Evolutionary conservation across 208 protist genomes (phyloP), one percentile per base, ranked within the genome.

Genomic region (Leishmania guyanensis): DNA sequence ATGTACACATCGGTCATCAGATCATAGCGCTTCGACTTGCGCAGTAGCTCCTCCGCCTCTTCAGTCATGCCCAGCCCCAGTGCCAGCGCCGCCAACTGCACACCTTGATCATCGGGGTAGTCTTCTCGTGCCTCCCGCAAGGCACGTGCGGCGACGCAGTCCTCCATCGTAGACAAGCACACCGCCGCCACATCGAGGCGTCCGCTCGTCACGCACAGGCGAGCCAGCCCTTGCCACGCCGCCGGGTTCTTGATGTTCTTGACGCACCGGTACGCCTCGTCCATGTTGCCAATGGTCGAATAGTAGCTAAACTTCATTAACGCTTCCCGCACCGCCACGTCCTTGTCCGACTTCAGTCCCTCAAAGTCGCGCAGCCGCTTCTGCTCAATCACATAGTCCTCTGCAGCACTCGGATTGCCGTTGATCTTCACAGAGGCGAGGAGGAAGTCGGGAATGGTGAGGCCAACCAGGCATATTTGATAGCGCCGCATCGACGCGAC

Each of bases 231-330:
- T 76, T 98, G 90, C 98, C 98, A 99, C 36, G 99, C 95, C 5
- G 87, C 89, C 14, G 87, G 82, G 82, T 93, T 95, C 82, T 99
- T 97, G 85, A 99, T 98, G 50, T 88, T 94, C 87, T 99, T 98
- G 60, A 99, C 97, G 58, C 96, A 97, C 53, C 94, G 92, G 81
- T 99, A 99, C n/a, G 97, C 98, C 89, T 99, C 98, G 86, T 99
- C 98, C 98, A 99, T 99, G 87, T 99, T 98, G 60, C 97, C 98
- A 50, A 98, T 97, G 20, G 98, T 98, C 29, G 98, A 93, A 84
- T 99, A 97, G 89, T 98, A 99, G 81, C 94, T 97, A 84, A 99
- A 99, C 84, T 98, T 94, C 88, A 99, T 93, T 50, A 99, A 90
- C 73, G 98, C 98, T 80, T 98, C 93, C 17, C 95, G 91, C 33